Evolutionary conservation across 129 eudicot genomes (phyloP).

Genomic region (Deinandra increscens): DNA sequence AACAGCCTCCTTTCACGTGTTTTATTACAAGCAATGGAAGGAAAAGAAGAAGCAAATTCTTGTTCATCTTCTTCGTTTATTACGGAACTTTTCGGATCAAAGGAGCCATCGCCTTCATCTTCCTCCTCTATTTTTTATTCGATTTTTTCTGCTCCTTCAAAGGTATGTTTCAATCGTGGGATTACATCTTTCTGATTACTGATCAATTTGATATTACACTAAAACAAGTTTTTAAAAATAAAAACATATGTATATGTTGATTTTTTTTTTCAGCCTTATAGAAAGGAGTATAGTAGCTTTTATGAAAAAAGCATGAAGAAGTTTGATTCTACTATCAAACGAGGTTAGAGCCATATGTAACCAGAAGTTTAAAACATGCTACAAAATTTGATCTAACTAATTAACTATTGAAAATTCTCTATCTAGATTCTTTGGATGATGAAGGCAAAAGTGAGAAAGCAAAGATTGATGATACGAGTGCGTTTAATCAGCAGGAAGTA

Average conservation of each 20-base stretch:
- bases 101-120: slow-evolving; percentile 39
- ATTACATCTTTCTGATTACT: no score
- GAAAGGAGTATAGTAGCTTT: slow-evolving; percentile 40
- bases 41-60: slow-evolving; percentile 34
- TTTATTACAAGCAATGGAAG: slow-evolving; percentile 50
- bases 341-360: slow-evolving; percentile 12
- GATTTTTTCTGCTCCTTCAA: slow-evolving; percentile 52
- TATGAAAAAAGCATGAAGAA: slow-evolving; percentile 33
- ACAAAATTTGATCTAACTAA: neutral
- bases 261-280: slow-evolving; percentile 35
- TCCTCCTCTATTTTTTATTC: slow-evolving; percentile 59
- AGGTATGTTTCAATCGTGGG: no score
- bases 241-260: neutral
- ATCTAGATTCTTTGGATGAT: slow-evolving; percentile 33
- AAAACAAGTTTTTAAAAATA: no score
- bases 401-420: neutral
- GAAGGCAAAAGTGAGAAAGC: slow-evolving; percentile 32
- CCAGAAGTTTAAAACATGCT: no score
- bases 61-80: slow-evolving; percentile 48
- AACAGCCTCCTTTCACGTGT: slow-evolving; percentile 42
- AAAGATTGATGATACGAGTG: slow-evolving; percentile 36
- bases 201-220: no score
- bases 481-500: slow-evolving; percentile 48
- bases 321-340: slow-evolving; percentile 37
- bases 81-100: slow-evolving; percentile 68